Conservation (phyloP, 2,329 filamentous ascomycete genomes). For the Lasiodiplodia gonubiensis region DNA sequence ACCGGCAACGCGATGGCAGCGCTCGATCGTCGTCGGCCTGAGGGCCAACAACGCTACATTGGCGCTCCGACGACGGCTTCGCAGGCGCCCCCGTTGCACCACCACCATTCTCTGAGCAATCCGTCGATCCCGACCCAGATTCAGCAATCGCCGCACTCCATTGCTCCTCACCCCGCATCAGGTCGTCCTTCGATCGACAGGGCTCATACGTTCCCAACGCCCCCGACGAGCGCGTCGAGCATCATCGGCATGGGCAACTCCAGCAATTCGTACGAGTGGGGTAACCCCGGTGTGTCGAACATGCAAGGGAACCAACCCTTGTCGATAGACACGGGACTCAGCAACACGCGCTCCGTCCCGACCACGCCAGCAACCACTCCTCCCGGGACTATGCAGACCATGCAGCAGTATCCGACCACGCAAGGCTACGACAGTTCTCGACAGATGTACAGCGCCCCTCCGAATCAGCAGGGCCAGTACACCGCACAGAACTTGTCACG, state of each 20-base stretch:
- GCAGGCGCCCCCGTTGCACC: slow-evolving; percentile 72
- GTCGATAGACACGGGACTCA: slow-evolving; percentile 80
- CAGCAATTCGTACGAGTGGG: slow-evolving; percentile 81
- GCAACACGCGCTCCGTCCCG: slow-evolving; percentile 82
- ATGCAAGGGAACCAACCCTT: slow-evolving; percentile 71
- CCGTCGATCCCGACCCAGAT: slow-evolving; percentile 60
- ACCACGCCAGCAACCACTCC: slow-evolving; percentile 91
- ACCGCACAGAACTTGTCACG: slow-evolving; percentile 67
- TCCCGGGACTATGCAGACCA: slow-evolving; percentile 77
- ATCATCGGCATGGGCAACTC: slow-evolving; percentile 77
- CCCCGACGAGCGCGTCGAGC: slow-evolving; percentile 89
- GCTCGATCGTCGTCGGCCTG: slow-evolving; percentile 69
- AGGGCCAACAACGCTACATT: slow-evolving; percentile 59
- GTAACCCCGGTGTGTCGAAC: slow-evolving; percentile 51
- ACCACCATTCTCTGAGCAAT: slow-evolving; percentile 71
- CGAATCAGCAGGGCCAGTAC: slow-evolving; percentile 72
- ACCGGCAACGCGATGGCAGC: slow-evolving; percentile 71
- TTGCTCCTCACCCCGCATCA: slow-evolving; percentile 64
- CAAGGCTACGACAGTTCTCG: slow-evolving; percentile 79
- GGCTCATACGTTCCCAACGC: slow-evolving; percentile 91
- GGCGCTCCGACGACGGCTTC: slow-evolving; percentile 61
- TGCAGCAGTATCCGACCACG: slow-evolving; percentile 76
- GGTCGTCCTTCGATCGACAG: slow-evolving; percentile 78
- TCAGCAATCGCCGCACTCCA: slow-evolving; percentile 70
- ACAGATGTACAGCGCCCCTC: slow-evolving; percentile 75